Evolutionary conservation across 2,329 filamentous ascomycete genomes (phyloP).

Genomic region (Emmonsiellopsis sp.): DNA sequence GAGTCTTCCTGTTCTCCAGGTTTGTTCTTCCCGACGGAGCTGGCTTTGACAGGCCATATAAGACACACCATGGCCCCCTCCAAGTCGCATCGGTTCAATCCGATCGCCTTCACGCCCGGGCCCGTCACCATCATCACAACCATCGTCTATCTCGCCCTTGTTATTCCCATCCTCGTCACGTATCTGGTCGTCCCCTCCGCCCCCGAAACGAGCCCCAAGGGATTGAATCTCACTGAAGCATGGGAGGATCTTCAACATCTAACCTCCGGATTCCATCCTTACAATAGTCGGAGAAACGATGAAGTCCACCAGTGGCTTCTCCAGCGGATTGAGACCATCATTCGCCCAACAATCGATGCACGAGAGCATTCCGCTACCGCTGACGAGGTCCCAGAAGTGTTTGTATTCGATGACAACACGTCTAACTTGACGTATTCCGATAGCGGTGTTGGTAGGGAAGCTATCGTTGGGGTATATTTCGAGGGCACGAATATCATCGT

Average conservation of each 20-base stretch:
- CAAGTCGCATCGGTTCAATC: conserved; percentile 27
- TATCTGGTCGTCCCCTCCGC: conserved; percentile 66
- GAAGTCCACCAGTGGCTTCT: conserved; percentile 68
- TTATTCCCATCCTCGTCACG: conserved; percentile 61
- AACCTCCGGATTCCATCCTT: conserved; percentile 71
- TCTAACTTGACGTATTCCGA: conserved; percentile 68
- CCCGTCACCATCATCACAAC: conserved; percentile 75
- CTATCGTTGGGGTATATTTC: conserved; percentile 61
- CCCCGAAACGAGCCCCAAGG: conserved; percentile 48
- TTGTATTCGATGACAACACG: conserved; percentile 67
- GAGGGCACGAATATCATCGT: conserved; percentile 88
- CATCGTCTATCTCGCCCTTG: conserved; percentile 65
- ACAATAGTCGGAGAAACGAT: conserved; percentile 79
- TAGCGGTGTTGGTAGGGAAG: conserved; percentile 26
- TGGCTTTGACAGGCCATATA: not conserved
- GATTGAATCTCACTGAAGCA: conserved; percentile 73
- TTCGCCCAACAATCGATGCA: conserved; percentile 48
- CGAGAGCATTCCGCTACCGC: conserved; percentile 10
- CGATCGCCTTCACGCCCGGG: conserved; percentile 65
- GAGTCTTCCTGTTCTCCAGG: not conserved
- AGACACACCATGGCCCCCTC: conserved; percentile 21
- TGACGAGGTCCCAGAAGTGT: conserved; percentile 26
- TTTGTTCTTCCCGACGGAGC: not conserved
- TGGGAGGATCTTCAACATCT: conserved; percentile 75
- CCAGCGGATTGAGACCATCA: conserved; percentile 58